Evolutionary conservation across 2,329 filamentous ascomycete genomes (phyloP), one percentile per base, ranked within the genome.

Genomic region (Trichoderma hamatum): DNA sequence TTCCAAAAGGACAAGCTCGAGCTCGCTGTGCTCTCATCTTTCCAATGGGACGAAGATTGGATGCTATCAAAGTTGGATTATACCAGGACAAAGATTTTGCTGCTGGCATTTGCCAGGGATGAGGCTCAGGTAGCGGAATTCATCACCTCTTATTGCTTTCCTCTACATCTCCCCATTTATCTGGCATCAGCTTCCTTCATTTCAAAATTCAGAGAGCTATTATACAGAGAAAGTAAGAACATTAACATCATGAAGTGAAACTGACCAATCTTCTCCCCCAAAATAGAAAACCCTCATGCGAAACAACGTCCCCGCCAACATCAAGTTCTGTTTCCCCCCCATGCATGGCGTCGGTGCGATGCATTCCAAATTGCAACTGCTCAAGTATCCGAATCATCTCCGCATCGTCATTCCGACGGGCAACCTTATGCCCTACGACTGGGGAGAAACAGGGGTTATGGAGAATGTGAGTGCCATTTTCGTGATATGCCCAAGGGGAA

Each of bases 321-420:
- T 96, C 67, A 87, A 87, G 24, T 90, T 90, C 67, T 94, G 92
- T 76, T 97, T 98, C 76, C 95, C 95, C 19, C 86, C 86, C 2
- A 95, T 97, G 92, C 83, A 88, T 51, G 87, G 88, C 1, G 83
- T 87, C 6, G 90, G 89, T 28, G 89, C 86, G 74, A 97, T 98
- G 94, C 96, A 98, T 79, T 97, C 93, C 61, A 98, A 99, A 77
- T 83, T 98, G 54, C 94, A 97, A 86, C 80, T 98, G 1, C 84
- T 98, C n/a, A 95, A 94, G 74, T 92, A 93, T 73, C 81, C 86
- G 0, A 81, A 81, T 1, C 89, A 94, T 77, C 80, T 97, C 19
- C 88, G 96, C 7, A 84, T 99, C 55, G 95, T 91, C 1, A 84
- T 98, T 2, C 94, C 96, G 0, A 95, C 91, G 3, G 96, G 94